Conservation (phyloP, 2,329 filamentous ascomycete species). For the Xylaria sp. region DNA sequence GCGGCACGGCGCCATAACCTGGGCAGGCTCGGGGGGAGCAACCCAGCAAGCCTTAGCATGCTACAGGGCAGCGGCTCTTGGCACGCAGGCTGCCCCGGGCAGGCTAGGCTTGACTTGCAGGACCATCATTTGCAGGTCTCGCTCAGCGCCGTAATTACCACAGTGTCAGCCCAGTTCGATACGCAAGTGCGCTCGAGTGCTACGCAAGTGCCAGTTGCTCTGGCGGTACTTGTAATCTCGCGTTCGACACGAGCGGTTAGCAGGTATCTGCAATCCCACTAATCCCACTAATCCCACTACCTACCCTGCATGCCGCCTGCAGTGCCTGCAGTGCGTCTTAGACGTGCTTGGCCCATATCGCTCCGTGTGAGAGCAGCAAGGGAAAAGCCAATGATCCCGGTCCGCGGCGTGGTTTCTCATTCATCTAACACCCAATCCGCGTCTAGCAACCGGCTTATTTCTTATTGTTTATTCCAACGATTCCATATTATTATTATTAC, state of each 20-base stretch:
- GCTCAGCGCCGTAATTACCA: conserved; percentile 39
- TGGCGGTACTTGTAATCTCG: conserved; percentile 34
- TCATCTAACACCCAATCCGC: conserved; percentile 41
- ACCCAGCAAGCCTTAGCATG: conserved; percentile 21
- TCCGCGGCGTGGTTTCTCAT: conserved; percentile 31
- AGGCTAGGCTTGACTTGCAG: conserved; percentile 33
- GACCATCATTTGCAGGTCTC: conserved; percentile 25
- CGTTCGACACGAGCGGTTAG: conserved; percentile 19
- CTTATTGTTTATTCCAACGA: conserved; percentile 36
- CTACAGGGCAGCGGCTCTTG: conserved; percentile 29
- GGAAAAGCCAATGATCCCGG: conserved; percentile 27
- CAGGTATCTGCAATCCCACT: conserved; percentile 31
- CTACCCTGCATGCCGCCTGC: conserved; percentile 32
- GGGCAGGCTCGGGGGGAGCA: conserved; percentile 19
- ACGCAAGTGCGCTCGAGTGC: background rate
- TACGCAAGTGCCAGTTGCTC: conserved; percentile 18
- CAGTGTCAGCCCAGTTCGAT: conserved; percentile 33
- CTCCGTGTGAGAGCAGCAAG: conserved; percentile 40
- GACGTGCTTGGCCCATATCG: conserved; percentile 36
- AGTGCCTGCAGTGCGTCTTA: conserved; percentile 23
- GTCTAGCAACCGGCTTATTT: conserved; percentile 36
- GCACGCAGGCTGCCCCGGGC: conserved; percentile 21
- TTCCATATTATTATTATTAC: conserved; percentile 30
- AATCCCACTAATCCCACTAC: no score
- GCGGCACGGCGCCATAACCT: background rate